Conservation (phyloP, 2,329 filamentous ascomycete species). For the Dactylellina drechsleri region DNA sequence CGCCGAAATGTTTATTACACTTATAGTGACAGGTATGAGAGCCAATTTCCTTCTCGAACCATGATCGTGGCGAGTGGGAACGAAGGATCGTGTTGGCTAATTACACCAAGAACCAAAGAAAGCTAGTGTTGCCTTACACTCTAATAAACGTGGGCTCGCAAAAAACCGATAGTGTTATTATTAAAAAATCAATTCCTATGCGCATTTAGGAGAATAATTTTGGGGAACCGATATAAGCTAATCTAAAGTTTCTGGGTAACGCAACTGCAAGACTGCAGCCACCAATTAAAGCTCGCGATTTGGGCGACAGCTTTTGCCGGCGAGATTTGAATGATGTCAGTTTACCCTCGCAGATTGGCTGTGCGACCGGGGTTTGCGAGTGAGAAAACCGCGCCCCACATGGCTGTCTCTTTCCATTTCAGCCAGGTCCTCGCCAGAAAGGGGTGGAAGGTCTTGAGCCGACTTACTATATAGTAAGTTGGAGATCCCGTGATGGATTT, state of each 20-base stretch:
- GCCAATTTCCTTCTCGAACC: conserved; percentile 53
- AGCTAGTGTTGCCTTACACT: conserved; percentile 30
- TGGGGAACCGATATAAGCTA: conserved; percentile 45
- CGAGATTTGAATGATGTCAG: conserved; percentile 43
- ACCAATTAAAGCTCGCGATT: conserved; percentile 54
- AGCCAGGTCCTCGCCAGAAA: conserved; percentile 46
- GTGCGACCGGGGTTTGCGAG: conserved; percentile 48
- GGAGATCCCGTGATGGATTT: conserved; percentile 54
- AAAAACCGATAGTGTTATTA: background rate
- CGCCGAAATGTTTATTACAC: conserved; percentile 47
- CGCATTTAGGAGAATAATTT: conserved; percentile 54
- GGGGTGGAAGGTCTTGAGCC: conserved; percentile 43
- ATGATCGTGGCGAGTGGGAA: conserved; percentile 53
- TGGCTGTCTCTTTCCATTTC: conserved; percentile 54
- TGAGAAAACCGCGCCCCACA: conserved; percentile 46
- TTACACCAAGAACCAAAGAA: conserved; percentile 29
- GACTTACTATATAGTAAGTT: conserved; percentile 48
- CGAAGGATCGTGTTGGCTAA: conserved; percentile 45
- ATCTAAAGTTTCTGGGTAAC: conserved; percentile 53
- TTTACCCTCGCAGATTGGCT: conserved; percentile 43
- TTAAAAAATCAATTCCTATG: conserved; percentile 14
- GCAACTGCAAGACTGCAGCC: conserved; percentile 27
- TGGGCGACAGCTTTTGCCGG: conserved; percentile 50
- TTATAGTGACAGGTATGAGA: conserved; percentile 22
- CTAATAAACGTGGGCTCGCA: conserved; percentile 52